These are phyloP conservation scores for Phytopythium aichiense DNA, from an alignment of 352 stramenopile genomes.

Conservation along the genomic window DNA sequence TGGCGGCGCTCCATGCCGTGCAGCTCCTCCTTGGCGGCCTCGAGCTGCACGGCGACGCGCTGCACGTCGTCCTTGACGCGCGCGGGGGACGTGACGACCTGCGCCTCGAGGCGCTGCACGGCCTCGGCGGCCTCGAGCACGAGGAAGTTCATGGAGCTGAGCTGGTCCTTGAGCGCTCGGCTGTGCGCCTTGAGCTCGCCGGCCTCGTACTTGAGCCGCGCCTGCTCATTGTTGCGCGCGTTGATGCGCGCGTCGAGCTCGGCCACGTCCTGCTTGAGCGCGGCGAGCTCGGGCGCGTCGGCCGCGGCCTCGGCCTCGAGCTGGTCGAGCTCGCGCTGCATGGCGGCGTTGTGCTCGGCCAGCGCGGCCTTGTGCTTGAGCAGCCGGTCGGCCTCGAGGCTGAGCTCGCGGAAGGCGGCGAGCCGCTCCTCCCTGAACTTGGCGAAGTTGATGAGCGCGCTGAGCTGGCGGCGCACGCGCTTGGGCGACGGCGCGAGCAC, in stretches of 20 bases:
- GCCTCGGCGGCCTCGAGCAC: conserved; percentile 82
- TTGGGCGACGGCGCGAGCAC: conserved; percentile 86
- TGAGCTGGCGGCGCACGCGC: conserved; percentile 91
- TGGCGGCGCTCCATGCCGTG: conserved; percentile 60
- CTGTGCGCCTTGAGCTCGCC: conserved; percentile 73
- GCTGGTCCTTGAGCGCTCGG: conserved; percentile 81
- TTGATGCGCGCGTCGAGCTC: conserved; percentile 88
- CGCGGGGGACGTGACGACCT: conserved; percentile 91
- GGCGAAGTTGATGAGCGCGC: conserved; percentile 96
- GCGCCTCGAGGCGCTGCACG: conserved; percentile 67
- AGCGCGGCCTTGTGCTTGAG: conserved; percentile 38
- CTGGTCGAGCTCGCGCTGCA: conserved; percentile 62
- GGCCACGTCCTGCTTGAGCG: conserved; percentile 78
- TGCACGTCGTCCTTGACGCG: conserved; percentile 74
- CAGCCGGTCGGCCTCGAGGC: conserved; percentile 63
- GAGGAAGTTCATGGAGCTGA: conserved; percentile 56
- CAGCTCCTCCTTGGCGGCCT: conserved; percentile 66
- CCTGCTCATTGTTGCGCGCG: conserved; percentile 87
- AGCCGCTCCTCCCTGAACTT: conserved; percentile 95
- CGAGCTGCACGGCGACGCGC: conserved; percentile 51
- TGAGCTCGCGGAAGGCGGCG: conserved; percentile 77
- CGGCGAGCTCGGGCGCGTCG: conserved; percentile 51
- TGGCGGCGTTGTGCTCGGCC: conserved; percentile 53
- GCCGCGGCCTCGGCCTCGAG: conserved; percentile 47
- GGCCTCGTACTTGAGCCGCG: conserved; percentile 80